Evolutionary conservation across 768 basidiomycete species (phyloP), one percentile per base, ranked within the genome.

Genomic region (Trametes punicea): DNA sequence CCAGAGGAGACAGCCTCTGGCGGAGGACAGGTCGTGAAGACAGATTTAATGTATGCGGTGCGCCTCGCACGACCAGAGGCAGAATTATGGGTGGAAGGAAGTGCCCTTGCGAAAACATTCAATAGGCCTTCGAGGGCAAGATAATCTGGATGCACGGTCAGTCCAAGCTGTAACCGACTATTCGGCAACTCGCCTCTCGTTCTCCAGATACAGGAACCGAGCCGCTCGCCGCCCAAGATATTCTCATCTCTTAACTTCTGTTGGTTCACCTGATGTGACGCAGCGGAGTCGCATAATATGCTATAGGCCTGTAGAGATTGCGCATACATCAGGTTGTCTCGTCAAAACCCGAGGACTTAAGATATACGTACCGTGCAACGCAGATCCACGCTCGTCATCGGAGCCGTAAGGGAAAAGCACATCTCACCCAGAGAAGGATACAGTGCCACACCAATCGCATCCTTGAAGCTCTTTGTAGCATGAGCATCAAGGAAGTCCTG

Each of bases 91-190:
- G 71, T 66, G 11, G 79, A 70, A 16, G 84, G 82, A 23, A 86
- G 67, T 13, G 85, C 69, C 36, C 78, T 77, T 30, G 78, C 83
- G 63, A 85, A 78, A 0, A 87, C 61, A 49, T 80, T 77, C 39
- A 86, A 65, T 3, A 85, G 73, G 15, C 77, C 74, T 64, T 87
- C 85, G 39, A 84, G 67, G 13, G 77, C 75, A 16, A 86, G 69
- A 62, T 77, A 84, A 51, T 81, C 85, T 84, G 31, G 13, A n/a
- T 7, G 18, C 13, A 41, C 18, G 15, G 16, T 10, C 7, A 15
- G 59, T 7, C 45, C 10, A 29, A 21, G 8, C 18, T 9, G 13
- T 20, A 18, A 26, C 55, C 46, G 45, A 23, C 30, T 3, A 34
- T 58, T 10, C n/a, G 41, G 23, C 3, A 29, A 34, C 60, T 21